phyloP scores from a whole-genome alignment of 148 eudicot species.

The Fagopyrum esculentum region DNA sequence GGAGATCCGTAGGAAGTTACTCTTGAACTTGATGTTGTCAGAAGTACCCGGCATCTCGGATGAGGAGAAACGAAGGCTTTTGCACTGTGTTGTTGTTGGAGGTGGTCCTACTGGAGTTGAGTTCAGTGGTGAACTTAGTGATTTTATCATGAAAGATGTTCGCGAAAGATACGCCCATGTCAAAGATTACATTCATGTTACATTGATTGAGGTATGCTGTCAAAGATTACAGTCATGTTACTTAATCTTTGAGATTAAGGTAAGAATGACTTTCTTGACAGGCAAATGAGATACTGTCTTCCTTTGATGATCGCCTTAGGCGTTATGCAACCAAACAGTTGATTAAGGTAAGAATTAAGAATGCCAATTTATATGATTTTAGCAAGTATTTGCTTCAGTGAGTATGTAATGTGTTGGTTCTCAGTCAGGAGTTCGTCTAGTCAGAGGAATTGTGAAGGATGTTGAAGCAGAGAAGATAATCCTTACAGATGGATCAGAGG shows the following conservation, averaged over 20 bases:
- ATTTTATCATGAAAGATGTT: slow-evolving; percentile 76
- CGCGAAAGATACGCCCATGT: slow-evolving; percentile 57
- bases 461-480: slow-evolving; percentile 57
- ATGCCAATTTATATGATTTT: not conserved
- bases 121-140: slow-evolving; percentile 87
- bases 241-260: not conserved
- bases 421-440: slow-evolving; percentile 75
- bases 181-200: slow-evolving; percentile 63
- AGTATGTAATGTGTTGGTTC: slow-evolving; percentile 3
- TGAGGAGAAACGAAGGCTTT: slow-evolving; percentile 59
- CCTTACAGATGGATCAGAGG: slow-evolving; percentile 78
- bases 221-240: not conserved
- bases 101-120: slow-evolving; percentile 98
- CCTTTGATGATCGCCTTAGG: slow-evolving; percentile 78
- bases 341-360: slow-evolving; percentile 47
- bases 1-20: slow-evolving; percentile 75
- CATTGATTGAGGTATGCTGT: slow-evolving; percentile 76
- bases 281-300: slow-evolving; percentile 92
- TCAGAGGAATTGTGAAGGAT: slow-evolving; percentile 78
- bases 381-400: not conserved
- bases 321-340: slow-evolving; percentile 83
- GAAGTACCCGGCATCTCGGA: slow-evolving; percentile 84
- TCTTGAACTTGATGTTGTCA: slow-evolving; percentile 79
- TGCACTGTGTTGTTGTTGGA: slow-evolving; percentile 89
- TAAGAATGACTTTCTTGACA: slow-evolving; percentile 16